These are phyloP conservation scores for Hypoxylon sp. DNA, from an alignment of 2,329 filamentous ascomycete species.

Conservation along the genomic window DNA sequence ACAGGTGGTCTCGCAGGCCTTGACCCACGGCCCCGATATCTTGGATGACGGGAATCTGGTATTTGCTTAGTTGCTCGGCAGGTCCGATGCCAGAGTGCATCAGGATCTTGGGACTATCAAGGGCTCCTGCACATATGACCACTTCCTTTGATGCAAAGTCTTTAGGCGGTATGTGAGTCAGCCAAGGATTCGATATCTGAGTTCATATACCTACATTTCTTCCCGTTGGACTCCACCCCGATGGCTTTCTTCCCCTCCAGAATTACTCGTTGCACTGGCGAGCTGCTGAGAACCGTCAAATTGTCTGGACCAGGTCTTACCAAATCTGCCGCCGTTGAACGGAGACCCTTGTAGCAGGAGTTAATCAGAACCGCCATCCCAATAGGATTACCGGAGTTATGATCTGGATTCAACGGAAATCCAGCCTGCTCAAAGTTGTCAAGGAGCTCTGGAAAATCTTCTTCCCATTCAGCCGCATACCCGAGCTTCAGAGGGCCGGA, in stretches of 20 bases:
- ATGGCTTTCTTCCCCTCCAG: constrained; percentile 60
- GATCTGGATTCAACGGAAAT: constrained; percentile 64
- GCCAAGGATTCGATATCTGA: background rate
- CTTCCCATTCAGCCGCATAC: constrained; percentile 64
- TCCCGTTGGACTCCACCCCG: constrained; percentile 59
- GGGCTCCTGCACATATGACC: constrained; percentile 58
- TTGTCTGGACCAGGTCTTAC: constrained; percentile 61
- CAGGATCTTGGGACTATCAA: constrained; percentile 59
- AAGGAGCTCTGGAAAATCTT: constrained; percentile 59
- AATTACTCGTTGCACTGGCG: constrained; percentile 62
- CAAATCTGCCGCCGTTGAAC: constrained; percentile 66
- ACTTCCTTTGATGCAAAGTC: constrained; percentile 57
- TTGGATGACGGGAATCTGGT: constrained; percentile 53
- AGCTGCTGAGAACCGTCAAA: constrained; percentile 63
- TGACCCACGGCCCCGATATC: constrained; percentile 56
- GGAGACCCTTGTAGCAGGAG: constrained; percentile 61
- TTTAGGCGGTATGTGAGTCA: background rate
- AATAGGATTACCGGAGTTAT: constrained; percentile 70
- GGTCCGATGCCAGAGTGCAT: constrained; percentile 62
- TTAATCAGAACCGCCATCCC: constrained; percentile 66
- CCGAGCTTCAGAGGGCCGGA: constrained; percentile 63
- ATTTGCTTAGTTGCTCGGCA: constrained; percentile 50
- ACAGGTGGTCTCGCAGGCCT: constrained; percentile 58
- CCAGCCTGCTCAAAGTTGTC: constrained; percentile 64
- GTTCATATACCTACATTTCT: constrained; percentile 52